Evolutionary conservation across 768 basidiomycete species (phyloP), one percentile per base, ranked within the genome.

Genomic region (Pleurotus citrinopileatus): DNA sequence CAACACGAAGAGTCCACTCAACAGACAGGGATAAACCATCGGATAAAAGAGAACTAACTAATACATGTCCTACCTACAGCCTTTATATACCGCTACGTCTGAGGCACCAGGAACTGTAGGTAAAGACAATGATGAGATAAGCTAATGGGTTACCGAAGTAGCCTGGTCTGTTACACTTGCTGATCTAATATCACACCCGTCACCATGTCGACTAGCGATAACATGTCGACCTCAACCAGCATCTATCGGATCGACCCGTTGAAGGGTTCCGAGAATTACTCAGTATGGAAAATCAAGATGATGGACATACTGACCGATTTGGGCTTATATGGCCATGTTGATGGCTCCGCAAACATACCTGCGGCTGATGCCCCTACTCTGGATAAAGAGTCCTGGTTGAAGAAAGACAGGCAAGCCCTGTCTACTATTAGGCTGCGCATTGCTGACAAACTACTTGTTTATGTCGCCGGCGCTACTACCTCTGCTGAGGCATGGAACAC

Each of bases 391-490:
- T 54, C 42, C 6, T 73, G 69, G 73, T 53, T 59, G 4, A 44
- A 56, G 26, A 65, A 65, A 45, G 68, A 73, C 56, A 54, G 58
- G 8, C 63, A 64, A 57, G 69, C 69, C 15, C 62, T 68, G 2
- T 64, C 63, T 22, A 55, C 59, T 2, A 72, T 74, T 34, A 53
- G 67, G 19, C 57, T 70, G 26, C 60, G 59, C 23, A 60, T 71
- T 26, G 64, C 57, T 7, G 60, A 70, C 47, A 46, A 34, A 1
- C 57, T 63, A 8, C 57, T 74, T 28, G 65, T 67, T 0, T 64
- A 71, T 55, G 62, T 72, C 26, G 57, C 61, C 13, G 55, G 58
- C 5, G 55, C 63, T 1, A 55, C 17, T 23, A 69, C 63, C 4
- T 61, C 68, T 3, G 50, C 55, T 1, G 61, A 62, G 6, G 65